Base-by-base conservation (phyloP, 768 basidiomycete species). In the Boletus eberwhitei region DNA sequence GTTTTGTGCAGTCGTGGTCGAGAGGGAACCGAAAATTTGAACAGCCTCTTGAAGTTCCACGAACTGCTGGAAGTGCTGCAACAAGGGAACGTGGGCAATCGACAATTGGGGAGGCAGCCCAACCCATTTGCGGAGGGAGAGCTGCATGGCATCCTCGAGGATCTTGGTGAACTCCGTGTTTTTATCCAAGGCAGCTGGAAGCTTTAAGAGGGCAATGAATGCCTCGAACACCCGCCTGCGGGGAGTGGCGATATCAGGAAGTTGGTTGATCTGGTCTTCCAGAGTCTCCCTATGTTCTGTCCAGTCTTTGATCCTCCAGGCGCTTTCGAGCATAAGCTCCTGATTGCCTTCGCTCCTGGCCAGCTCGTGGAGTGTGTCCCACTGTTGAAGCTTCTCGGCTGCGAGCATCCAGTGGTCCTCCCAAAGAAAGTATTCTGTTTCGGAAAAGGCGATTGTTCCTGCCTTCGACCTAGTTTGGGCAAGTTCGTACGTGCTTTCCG, bases 381-480 rank as follows among this genome's bases (percentile, higher is more conserved):
- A 99, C 58, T 97, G 90, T 67, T 98, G 97, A 17, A 99, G 77
- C 71, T 99, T 99, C 74, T 96, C 92, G 1, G 93, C 88, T 1
- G 94, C 82, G 8, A 95, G 75, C 55, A 99, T 90, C 96, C 97
- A 99, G 69, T 99, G 97, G 68, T 99, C 97, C 64, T 99, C 97
- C 97, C 97, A 99, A 19, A 99, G 76, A 63, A 90, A 93, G 69
- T 95, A 98, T 70, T 99, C 97, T 2, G 88, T 79, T 70, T 99
- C 97, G 13, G 90, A 88, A 75, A 95, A 98, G 2, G 94, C 86
- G 50, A 97, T 84, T 7, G 81, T 75, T 5, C 93, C 92, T 4
- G 82, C 77, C 43, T 93, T 80, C 8, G 93, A 87, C 70, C 87
- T 90, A 60, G 77, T 85, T 72, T 98, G 95, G 1, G 95, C 97